These are phyloP conservation scores for Hydnum rufescens DNA, from an alignment of 768 basidiomycete species.

Conservation along the genomic window DNA sequence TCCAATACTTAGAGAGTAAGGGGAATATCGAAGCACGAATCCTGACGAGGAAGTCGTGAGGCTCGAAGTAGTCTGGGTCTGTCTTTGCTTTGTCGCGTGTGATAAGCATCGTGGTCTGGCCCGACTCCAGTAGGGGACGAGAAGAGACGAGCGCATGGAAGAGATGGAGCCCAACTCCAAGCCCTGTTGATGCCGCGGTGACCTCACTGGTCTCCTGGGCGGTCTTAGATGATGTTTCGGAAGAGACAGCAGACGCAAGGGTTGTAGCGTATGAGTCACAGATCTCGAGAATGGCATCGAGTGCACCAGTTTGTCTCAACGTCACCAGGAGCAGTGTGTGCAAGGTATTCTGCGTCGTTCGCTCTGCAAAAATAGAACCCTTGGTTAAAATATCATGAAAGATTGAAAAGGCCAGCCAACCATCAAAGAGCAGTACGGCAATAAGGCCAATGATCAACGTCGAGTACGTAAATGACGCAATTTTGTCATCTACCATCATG, in stretches of 20 bases:
- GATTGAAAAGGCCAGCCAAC: conserved; percentile 19
- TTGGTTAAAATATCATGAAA: not conserved
- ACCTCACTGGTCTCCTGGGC: conserved; percentile 32
- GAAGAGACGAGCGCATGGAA: conserved; percentile 58
- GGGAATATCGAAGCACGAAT: conserved; percentile 55
- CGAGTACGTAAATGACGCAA: conserved; percentile 28
- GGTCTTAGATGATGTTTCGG: not conserved
- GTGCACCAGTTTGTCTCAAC: conserved; percentile 51
- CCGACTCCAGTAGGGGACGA: conserved; percentile 65
- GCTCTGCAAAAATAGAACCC: conserved; percentile 29
- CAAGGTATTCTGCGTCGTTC: conserved; percentile 47
- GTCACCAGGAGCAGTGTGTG: conserved; percentile 67
- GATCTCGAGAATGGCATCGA: conserved; percentile 43
- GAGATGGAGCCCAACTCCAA: conserved; percentile 65
- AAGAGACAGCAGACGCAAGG: conserved; percentile 18
- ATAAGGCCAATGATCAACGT: conserved; percentile 35
- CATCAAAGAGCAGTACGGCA: conserved; percentile 36
- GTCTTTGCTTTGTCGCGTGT: conserved; percentile 64
- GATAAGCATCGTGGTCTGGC: conserved; percentile 52
- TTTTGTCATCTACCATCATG: conserved; percentile 20
- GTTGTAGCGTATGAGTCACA: conserved; percentile 33
- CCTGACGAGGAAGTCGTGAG: conserved; percentile 70
- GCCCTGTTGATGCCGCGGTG: conserved; percentile 54
- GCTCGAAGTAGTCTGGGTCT: conserved; percentile 63
- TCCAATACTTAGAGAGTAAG: conserved; percentile 52